These are phyloP conservation scores for Pseudogymnoascus sp. DNA, from an alignment of 2,329 filamentous ascomycete species.

Conservation along the genomic window DNA sequence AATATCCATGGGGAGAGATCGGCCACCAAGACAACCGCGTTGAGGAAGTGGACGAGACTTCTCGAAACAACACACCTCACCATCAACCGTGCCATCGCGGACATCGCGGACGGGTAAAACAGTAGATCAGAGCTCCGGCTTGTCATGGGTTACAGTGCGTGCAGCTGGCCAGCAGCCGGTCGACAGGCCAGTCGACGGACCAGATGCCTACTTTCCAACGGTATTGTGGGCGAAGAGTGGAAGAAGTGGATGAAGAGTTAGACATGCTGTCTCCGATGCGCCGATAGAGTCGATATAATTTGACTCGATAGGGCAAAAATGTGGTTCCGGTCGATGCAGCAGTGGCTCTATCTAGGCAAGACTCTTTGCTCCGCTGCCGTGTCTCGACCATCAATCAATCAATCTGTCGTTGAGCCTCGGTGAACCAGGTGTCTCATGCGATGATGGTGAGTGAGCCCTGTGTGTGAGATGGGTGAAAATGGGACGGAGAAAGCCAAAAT, in stretches of 20 bases:
- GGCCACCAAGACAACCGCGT: conserved; percentile 3
- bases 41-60: not conserved
- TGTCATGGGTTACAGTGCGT: conserved; percentile 4
- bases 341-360: not conserved
- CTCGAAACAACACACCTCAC: conserved; percentile 2
- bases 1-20: not conserved
- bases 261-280: not conserved
- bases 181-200: not conserved
- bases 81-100: not conserved
- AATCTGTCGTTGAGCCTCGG: not conserved
- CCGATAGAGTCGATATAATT: conserved; percentile 3
- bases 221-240: not conserved
- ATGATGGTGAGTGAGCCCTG: not conserved
- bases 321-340: not conserved
- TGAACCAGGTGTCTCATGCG: not conserved
- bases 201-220: conserved; percentile 4
- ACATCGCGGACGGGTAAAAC: not conserved
- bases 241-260: not conserved
- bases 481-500: not conserved
- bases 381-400: not conserved
- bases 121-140: not conserved
- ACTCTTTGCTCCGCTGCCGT: not conserved
- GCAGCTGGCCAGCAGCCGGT: not conserved
- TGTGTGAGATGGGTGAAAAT: not conserved
- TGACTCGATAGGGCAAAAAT: not conserved